A percentile compares a stretch with the other conserved stretches of the same genome.
Conservation (phyloP, 2,329 filamentous ascomycete species). For the Fusarium tanahbumbuense region DNA sequence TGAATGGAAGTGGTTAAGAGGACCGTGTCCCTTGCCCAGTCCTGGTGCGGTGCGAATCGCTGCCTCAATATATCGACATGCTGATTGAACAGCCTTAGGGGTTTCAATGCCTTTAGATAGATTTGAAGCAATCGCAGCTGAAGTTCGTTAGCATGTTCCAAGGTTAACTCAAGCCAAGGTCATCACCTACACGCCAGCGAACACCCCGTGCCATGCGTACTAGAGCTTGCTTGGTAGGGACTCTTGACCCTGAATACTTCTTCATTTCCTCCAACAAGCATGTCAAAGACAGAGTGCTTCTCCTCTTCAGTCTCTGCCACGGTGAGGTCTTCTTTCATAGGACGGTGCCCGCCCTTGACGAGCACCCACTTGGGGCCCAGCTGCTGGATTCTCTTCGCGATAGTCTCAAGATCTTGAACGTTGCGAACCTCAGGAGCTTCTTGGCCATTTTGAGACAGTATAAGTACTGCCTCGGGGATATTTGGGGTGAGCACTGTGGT, state of each 20-base stretch:
- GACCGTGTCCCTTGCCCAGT: constrained; percentile 75
- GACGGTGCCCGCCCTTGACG: constrained; percentile 91
- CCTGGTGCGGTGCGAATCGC: constrained; percentile 74
- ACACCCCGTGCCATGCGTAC: constrained; percentile 95
- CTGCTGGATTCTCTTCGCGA: constrained; percentile 73
- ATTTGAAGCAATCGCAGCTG: constrained; percentile 80
- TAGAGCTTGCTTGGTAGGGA: constrained; percentile 76
- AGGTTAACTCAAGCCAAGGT: neutral
- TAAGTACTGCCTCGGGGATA: constrained; percentile 76
- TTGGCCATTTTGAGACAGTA: constrained; percentile 66
- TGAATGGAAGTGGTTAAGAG: constrained; percentile 84
- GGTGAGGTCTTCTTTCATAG: constrained; percentile 72
- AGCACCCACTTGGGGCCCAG: constrained; percentile 85
- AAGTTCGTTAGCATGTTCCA: neutral
- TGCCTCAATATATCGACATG: constrained; percentile 77
- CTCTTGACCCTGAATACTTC: constrained; percentile 74
- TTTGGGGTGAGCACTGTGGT: constrained; percentile 82
- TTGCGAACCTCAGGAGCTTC: constrained; percentile 58
- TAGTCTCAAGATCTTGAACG: constrained; percentile 73
- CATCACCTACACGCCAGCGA: constrained; percentile 82
- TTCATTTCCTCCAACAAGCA: constrained; percentile 73
- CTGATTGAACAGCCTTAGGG: constrained; percentile 71
- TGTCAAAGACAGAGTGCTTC: constrained; percentile 76
- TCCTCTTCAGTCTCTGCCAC: constrained; percentile 70
- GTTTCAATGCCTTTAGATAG: constrained; percentile 70